These are phyloP conservation scores for Neocatenulostroma microsporum DNA, from an alignment of 2,329 filamentous ascomycete species.

Conservation along the genomic window DNA sequence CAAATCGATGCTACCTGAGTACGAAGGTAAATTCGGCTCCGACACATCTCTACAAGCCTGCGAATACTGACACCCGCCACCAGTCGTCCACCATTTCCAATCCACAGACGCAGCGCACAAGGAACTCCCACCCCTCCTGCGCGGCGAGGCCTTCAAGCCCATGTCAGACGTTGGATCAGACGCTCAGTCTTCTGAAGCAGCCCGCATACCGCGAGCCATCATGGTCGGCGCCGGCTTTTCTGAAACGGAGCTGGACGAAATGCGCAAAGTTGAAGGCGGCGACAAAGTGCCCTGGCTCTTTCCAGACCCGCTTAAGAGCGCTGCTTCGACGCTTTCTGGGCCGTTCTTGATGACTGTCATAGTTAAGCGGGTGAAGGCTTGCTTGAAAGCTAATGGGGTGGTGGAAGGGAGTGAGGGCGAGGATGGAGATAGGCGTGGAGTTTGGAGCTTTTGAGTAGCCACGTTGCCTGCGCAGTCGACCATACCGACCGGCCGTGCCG, in stretches of 20 bases:
- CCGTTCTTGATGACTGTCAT: constrained; percentile 15
- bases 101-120: constrained; percentile 6
- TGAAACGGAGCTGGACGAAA: constrained; percentile 12
- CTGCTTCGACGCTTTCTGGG: constrained; percentile 9
- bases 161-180: constrained; percentile 14
- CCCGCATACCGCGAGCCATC: constrained; percentile 12
- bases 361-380: constrained; percentile 10
- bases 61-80: not conserved
- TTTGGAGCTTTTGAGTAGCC: constrained; percentile 4
- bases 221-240: constrained; percentile 18
- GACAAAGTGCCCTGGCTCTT: constrained; percentile 15
- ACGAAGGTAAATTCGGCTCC: constrained; percentile 15
- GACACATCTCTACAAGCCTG: too few relatives aligned
- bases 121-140: constrained; percentile 16
- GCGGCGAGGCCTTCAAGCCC: constrained; percentile 11
- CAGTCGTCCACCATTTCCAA: constrained; percentile 18
- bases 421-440: not conserved
- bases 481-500: too few relatives aligned
- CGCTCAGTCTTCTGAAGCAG: constrained; percentile 3
- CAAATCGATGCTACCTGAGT: constrained; percentile 14
- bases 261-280: constrained; percentile 13
- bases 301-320: constrained; percentile 13
- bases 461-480: too few relatives aligned
- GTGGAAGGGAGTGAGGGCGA: constrained; percentile 11
- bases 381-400: constrained; percentile 13